phyloP scores from a whole-genome alignment of 495 filamentous ascomycete species.

The Penicillium flavigenum region DNA sequence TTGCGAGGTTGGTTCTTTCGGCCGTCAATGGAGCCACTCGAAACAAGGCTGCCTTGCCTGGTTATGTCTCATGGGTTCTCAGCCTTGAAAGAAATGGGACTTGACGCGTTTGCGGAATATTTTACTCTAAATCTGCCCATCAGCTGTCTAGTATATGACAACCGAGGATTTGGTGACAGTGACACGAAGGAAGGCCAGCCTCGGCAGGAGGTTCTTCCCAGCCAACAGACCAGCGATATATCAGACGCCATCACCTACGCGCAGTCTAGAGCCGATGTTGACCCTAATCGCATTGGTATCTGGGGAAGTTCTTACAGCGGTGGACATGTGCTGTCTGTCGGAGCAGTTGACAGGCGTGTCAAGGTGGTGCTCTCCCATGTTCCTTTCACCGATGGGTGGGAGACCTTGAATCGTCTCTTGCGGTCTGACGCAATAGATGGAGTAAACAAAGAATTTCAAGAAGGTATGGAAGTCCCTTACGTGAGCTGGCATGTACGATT shows the following conservation, averaged over 20 bases:
- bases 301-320: background rate
- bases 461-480: too few species aligned
- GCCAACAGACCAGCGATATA: background rate
- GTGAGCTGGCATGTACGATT: too few species aligned
- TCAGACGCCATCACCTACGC: background rate
- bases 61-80: background rate
- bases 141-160: background rate
- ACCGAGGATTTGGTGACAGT: background rate
- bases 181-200: background rate
- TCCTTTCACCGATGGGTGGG: background rate
- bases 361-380: background rate
- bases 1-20: background rate
- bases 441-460: too few species aligned
- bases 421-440: too few species aligned
- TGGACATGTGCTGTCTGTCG: background rate
- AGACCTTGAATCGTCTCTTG: too few species aligned
- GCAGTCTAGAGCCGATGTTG: background rate
- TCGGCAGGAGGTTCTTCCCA: background rate
- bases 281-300: background rate
- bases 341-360: background rate
- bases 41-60: background rate
- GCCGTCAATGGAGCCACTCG: background rate
- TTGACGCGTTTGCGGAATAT: background rate
- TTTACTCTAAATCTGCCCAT: background rate
- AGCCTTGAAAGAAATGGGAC: background rate